phyloP scores from a whole-genome alignment of 208 protist genomes.

The Strigomonas oncopelti region DNA sequence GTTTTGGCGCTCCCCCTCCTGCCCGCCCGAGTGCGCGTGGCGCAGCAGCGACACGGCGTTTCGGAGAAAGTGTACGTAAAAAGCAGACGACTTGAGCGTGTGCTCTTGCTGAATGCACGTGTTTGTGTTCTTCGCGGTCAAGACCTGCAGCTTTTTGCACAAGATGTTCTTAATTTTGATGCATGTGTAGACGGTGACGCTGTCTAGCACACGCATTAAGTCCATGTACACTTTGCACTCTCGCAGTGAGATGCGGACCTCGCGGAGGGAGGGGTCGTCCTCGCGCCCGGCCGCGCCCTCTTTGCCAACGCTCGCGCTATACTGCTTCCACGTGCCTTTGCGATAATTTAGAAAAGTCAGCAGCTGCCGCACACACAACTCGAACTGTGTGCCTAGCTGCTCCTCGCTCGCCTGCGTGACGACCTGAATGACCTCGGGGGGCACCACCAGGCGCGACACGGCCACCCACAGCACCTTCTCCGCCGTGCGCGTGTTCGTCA shows the following conservation, averaged over 20 bases:
- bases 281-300: background rate
- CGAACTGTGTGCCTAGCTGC: constrained; percentile 69
- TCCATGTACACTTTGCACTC: constrained; percentile 60
- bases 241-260: constrained; percentile 37
- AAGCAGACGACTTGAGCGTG: constrained; percentile 49
- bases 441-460: constrained; percentile 58
- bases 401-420: constrained; percentile 67
- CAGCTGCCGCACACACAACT: constrained; percentile 43
- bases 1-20: constrained; percentile 22
- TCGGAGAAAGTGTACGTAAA: constrained; percentile 76
- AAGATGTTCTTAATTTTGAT: constrained; percentile 71
- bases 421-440: constrained; percentile 75
- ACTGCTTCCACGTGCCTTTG: constrained; percentile 31
- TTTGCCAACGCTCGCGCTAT: background rate
- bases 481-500: constrained; percentile 40
- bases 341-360: constrained; percentile 64
- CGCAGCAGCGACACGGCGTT: constrained; percentile 45
- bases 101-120: constrained; percentile 84
- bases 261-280: constrained; percentile 6
- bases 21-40: constrained; percentile 26
- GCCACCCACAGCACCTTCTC: constrained; percentile 57
- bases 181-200: constrained; percentile 71
- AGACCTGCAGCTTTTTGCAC: constrained; percentile 53
- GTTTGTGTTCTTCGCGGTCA: constrained; percentile 74
- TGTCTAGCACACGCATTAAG: constrained; percentile 53